These are phyloP conservation scores for Cyamopsis tetragonoloba DNA, from an alignment of 306 rosid genomes.

Conservation along the genomic window DNA sequence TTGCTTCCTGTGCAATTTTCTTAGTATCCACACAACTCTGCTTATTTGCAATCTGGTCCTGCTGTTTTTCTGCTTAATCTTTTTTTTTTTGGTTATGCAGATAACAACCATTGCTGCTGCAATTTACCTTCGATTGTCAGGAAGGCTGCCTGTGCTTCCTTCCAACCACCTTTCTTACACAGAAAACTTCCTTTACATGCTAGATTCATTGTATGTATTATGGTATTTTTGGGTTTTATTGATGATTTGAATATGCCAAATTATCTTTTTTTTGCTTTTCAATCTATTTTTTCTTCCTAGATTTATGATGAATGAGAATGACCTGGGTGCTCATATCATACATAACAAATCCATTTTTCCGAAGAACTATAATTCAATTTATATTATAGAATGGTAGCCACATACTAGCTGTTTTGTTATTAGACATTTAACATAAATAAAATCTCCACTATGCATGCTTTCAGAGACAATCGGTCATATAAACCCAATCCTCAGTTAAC, in stretches of 20 bases:
- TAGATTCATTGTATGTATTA: conserved; percentile 77
- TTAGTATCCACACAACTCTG: neutral
- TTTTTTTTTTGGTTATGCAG: conserved; percentile 36
- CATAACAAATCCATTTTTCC: neutral
- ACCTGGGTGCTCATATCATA: neutral
- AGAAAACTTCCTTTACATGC: conserved; percentile 88
- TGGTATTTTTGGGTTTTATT: neutral
- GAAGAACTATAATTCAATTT: conserved; percentile 3
- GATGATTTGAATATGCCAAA: neutral
- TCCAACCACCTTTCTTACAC: conserved; percentile 77
- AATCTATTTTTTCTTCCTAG: neutral
- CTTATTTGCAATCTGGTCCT: neutral
- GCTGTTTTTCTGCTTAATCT: no score
- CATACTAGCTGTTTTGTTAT: neutral
- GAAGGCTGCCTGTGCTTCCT: conserved; percentile 91
- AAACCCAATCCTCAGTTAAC: conserved; percentile 79
- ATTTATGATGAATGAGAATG: neutral
- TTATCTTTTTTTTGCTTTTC: neutral
- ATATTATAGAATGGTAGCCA: neutral
- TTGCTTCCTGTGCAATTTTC: conserved; percentile 5
- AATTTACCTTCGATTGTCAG: conserved; percentile 75
- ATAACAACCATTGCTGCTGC: conserved; percentile 91
- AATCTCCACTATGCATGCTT: conserved; percentile 21
- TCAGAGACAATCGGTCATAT: conserved; percentile 74
- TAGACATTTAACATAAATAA: neutral